Base-by-base conservation (phyloP, 495 filamentous ascomycete species). In the Xylaria telfairii region DNA sequence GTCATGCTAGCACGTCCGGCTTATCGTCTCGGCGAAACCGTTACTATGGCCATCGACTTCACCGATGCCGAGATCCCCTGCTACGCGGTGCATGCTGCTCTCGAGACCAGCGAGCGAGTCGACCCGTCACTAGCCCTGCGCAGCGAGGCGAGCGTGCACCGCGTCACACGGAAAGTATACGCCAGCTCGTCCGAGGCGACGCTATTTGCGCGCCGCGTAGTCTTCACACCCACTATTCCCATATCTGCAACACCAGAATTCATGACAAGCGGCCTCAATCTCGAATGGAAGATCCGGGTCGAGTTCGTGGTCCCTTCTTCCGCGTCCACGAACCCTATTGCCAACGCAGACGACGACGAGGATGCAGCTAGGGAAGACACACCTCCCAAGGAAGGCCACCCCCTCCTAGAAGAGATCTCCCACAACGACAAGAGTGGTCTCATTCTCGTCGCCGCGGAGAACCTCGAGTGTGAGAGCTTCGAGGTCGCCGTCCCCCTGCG, bases 1-100 rank as follows among this genome's bases (percentile, higher is more conserved):
- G 87, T 98, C 56, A 93, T 92, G 73, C 88, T 99, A 34, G 91
- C 94, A 26, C 90, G 96, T n/a, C 92, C 96, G 0, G 90, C 95
- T 0, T 97, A 97, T 82, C 89, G 94, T 51, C 86, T 98, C 12
- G 96, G 96, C 39, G 96, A 99, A 78, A 90, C 90, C 0, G 88
- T 99, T 30, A 91, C 89, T 32, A 90, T 91, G 42, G 91, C 90
- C 5, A 86, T 99, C 49, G 94, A 98, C 77, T 96, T 98, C 74
- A 83, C 87, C 9, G 82, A 86, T 37, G 89, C 91, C 1, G 86
- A 92, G 49, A 87, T 95, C 47, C 90, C 92, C 7, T 93, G 92
- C 79, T 95, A 93, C 74, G 92, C 94, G 26, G 83, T 96, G 34
- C 89, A 92, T 71, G 87, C 90, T 8, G 88, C 91, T 0, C 82